Base-by-base conservation (phyloP, 2,329 filamentous ascomycete genomes). In the Exophiala lecanii-corni region DNA sequence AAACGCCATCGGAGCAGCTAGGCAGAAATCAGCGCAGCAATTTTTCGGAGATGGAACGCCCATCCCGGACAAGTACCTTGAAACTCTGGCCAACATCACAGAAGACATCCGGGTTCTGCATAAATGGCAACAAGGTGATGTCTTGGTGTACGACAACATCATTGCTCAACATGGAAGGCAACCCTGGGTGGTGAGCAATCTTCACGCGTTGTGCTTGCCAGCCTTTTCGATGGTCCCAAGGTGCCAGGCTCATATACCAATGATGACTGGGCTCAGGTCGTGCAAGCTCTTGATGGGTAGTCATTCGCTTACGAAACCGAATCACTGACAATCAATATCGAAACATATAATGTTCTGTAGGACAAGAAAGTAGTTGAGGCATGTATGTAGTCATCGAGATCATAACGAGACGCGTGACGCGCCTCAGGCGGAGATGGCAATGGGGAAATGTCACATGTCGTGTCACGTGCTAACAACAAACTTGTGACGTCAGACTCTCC, bases 71-170 rank as follows among this genome's bases (percentile, higher is more conserved):
- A 59, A 62, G 50, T 71, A 70, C 47, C 55, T 73, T 9, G 62
- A 54, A 12, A 60, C 59, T 41, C 55, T 72, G 35, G 64, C 64
- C 1, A 58, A 65, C 47, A 70, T 73, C 26, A 73, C 70, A 9
- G 69, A 73, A 44, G 68, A 73, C 46, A 72, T 73, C 39, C 64
- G 69, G 3, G 70, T 74, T 13, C 51, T 73, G 39, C 71, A 73
- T 52, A 63, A 62, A 36, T 73, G 70, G 71, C 56, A 72, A 53
- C 56, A 57, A 9, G 69, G 70, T 1, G 71, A 73, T 57, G 67
- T 74, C 3, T 56, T 73, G 9, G 68, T 74, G 1, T 73, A 63
- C 55, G 70, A 74, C 51, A 74, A 74, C 53, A 54, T 69, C 12
- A 65, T 73, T 55, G 63, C 69, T 1, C 71, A 74, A 57, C 70